Percentiles rank a stretch among this genome's conserved stretches.
These are phyloP conservation scores for Porcisia hertigi DNA, from an alignment of 208 protist species.

Conservation along the genomic window DNA sequence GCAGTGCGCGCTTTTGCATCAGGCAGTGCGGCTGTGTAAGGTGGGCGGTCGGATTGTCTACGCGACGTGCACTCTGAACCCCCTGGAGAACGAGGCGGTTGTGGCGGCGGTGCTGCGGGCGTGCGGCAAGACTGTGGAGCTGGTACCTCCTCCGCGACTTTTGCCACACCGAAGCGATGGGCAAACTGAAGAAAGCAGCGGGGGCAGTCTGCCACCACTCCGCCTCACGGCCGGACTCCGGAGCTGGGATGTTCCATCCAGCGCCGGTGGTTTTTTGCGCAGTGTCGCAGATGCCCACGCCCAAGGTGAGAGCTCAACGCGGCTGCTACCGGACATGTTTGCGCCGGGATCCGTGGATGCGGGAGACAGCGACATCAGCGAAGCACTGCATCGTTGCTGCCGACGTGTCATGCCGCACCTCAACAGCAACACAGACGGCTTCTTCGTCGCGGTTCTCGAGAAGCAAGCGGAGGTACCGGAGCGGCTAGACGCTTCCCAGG, in stretches of 20 bases:
- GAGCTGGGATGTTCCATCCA: slow-evolving; percentile 66
- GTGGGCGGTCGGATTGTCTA: slow-evolving; percentile 92
- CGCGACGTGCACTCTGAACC: slow-evolving; percentile 96
- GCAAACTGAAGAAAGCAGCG: neutral
- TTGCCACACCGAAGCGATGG: neutral
- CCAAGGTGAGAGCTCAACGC: slow-evolving; percentile 26
- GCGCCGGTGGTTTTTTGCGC: slow-evolving; percentile 53
- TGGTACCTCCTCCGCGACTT: slow-evolving; percentile 39
- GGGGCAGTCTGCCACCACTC: slow-evolving; percentile 11
- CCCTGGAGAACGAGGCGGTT: slow-evolving; percentile 97
- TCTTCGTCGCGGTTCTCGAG: slow-evolving; percentile 69
- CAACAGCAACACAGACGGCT: slow-evolving; percentile 67
- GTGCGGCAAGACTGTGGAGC: slow-evolving; percentile 36
- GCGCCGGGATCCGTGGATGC: slow-evolving; percentile 3
- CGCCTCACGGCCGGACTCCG: slow-evolving; percentile 44
- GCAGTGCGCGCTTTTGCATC: slow-evolving; percentile 80
- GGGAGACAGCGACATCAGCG: slow-evolving; percentile 8
- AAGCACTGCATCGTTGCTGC: slow-evolving; percentile 40
- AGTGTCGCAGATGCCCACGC: slow-evolving; percentile 41
- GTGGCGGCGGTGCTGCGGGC: slow-evolving; percentile 76
- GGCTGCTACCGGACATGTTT: slow-evolving; percentile 43
- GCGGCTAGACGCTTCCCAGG: neutral
- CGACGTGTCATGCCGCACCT: slow-evolving; percentile 74
- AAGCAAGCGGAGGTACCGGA: slow-evolving; percentile 8
- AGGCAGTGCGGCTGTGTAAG: slow-evolving; percentile 62